Evolutionary conservation across 2,329 filamentous ascomycete genomes (phyloP).

Genomic region (Iodosphaeria phyllophila): DNA sequence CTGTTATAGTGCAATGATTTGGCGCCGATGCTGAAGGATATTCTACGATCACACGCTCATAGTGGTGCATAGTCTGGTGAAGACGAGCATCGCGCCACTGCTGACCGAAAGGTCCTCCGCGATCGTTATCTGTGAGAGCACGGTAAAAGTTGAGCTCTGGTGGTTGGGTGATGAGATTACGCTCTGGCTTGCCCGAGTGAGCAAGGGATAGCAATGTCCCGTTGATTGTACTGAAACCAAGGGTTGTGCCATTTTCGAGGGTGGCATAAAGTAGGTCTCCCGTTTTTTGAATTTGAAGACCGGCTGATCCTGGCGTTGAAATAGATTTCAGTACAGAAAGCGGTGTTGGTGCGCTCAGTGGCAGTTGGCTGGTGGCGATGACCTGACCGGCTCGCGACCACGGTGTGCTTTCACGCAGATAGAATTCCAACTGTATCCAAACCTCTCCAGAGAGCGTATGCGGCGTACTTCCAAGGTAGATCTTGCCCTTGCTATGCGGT

Average conservation of each 20-base stretch:
- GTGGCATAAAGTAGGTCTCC: slow-evolving; percentile 14
- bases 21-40: too few relatives aligned
- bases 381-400: slow-evolving; percentile 34
- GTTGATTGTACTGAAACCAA: slow-evolving; percentile 22
- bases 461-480: slow-evolving; percentile 15
- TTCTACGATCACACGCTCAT: slow-evolving; percentile 21
- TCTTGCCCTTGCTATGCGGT: slow-evolving; percentile 19
- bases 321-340: slow-evolving; percentile 11
- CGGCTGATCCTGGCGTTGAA: slow-evolving; percentile 3
- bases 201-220: slow-evolving; percentile 24
- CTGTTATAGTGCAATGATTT: too few relatives aligned
- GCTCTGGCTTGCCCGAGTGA: slow-evolving; percentile 9
- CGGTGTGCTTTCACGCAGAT: slow-evolving; percentile 18
- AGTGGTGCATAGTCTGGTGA: slow-evolving; percentile 25
- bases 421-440: slow-evolving; percentile 30
- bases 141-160: slow-evolving; percentile 39
- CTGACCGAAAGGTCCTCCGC: slow-evolving; percentile 30
- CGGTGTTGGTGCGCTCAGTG: slow-evolving; percentile 15
- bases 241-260: slow-evolving; percentile 17
- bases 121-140: slow-evolving; percentile 47
- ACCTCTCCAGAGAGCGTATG: slow-evolving; percentile 14
- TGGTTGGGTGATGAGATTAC: slow-evolving; percentile 24
- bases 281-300: slow-evolving; percentile 9
- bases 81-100: slow-evolving; percentile 34
- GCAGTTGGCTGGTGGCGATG: slow-evolving; percentile 29